Base-by-base conservation (phyloP, 257 asterid genomes). In the Eustoma russellianum region DNA sequence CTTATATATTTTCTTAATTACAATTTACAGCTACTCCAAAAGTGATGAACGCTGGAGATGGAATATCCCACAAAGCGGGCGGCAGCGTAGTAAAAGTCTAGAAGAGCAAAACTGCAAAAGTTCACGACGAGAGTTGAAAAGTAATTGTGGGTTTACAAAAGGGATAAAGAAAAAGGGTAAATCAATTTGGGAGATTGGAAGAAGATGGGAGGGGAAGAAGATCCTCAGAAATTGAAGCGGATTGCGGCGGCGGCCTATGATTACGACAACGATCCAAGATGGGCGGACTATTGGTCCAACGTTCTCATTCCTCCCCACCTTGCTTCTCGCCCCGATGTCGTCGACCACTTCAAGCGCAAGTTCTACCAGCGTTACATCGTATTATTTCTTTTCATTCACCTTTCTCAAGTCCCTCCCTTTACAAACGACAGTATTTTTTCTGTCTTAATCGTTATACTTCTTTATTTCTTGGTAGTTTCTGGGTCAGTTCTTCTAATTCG, bases 241-340 rank as follows among this genome's bases (percentile, higher is more conserved):
- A 72, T 79, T 41, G 94, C 80, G 60, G 96, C 98, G 58, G 82
- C 83, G 51, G 86, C 88, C 11, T 84, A 82, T 66, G 98, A 87
- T 65, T 86, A 90, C 77, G 96, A 86, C 1, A 71, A 67, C 63
- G 98, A 90, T 68, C 62, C 95, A 2, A 79, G 79, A 58, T 90
- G 96, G 96, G 81, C 95, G 13, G 96, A 80, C 40, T 90, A 90
- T 67, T 90, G 98, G 96, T 83, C 96, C 55, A 83, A 90, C 70
- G 83, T 90, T 40, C 88, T 90, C 38, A 84, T 90, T 55, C 98
- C 98, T 35, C 98, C 95, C 0, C 82, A 78, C 63, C 73, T 90
- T 88, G 86, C 82, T 46, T 78, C 95, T 65, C 88, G 95, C 55
- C 65, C 62, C 72, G 96, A 86, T 63, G 95, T 86, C 72, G 88